Evolutionary conservation across 1,284 basidiomycete species (phyloP), one percentile per base, ranked within the genome.

Genomic region (Ceratobasidium theobromae): DNA sequence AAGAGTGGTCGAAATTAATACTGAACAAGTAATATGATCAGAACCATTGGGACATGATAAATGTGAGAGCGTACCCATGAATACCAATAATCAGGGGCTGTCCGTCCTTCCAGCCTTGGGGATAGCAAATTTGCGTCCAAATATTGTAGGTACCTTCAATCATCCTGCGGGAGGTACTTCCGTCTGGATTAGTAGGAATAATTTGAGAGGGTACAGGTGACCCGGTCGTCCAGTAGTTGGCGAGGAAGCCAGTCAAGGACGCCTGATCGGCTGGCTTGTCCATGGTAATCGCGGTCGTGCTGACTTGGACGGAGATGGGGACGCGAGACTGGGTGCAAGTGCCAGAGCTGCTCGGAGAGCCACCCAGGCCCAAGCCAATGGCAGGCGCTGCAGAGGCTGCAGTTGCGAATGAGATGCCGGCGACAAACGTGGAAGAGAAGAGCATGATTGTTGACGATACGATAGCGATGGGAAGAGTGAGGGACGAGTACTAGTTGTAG

Each of bases 1-100:
- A 75, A 6, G 68, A 70, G 67, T 74, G 72, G 38, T 74, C 73
- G 57, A 73, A 73, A 30, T 70, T 70, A 48, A 72, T 75, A 1
- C 72, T 72, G 33, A 1, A 25, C 5, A 4, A 49, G 18, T 65
- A 25, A 46, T 21, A 6, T 11, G 9, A 45, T 6, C 9, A 21
- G 18, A 38, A 43, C 27, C 35, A 40, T 12, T 16, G n/a, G 49
- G 16, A 8, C 16, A 16, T 38, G 9, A 6, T 14, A 35, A 27
- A 2, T 35, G 41, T n/a, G 30, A 60, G 27, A 52, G 48, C 70
- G 21, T 67, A 73, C 72, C 69, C 72, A 69, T 73, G 72, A 41
- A 70, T 69, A 9, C 71, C 67, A 41, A 73, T 67, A 40, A 70
- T 66, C 21, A 71, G 30, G 25, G 65, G 67, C 5, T 68, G 67